Conservation (phyloP, 2,329 filamentous ascomycete species). For the Calonectria honghensis region DNA sequence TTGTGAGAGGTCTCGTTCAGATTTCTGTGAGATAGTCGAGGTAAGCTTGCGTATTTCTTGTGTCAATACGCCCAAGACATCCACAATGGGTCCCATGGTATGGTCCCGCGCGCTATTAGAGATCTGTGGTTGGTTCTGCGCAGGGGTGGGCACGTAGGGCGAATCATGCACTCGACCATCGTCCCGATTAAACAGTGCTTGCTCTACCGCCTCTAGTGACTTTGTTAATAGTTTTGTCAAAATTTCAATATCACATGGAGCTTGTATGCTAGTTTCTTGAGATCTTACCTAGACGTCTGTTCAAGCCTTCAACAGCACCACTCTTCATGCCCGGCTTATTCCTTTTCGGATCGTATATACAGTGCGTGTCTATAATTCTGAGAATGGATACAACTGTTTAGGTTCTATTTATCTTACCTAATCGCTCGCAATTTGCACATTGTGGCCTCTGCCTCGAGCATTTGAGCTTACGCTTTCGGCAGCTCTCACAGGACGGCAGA, state of each 20-base stretch:
- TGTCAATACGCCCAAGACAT: neutral
- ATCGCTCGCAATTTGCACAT: slow-evolving; percentile 42
- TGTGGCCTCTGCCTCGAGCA: slow-evolving; percentile 40
- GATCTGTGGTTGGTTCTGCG: neutral
- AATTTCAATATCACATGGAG: neutral
- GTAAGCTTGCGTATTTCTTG: slow-evolving; percentile 30
- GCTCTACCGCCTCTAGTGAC: slow-evolving; percentile 11
- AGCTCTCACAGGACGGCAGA: slow-evolving; percentile 41
- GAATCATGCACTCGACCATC: neutral
- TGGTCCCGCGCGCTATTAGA: neutral
- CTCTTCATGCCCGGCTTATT: slow-evolving; percentile 41
- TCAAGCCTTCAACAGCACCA: slow-evolving; percentile 39
- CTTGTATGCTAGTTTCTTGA: neutral
- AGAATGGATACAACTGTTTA: neutral
- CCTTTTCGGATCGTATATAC: slow-evolving; percentile 30
- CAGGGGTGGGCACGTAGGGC: neutral
- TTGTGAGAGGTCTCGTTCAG: neutral
- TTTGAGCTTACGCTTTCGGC: slow-evolving; percentile 44
- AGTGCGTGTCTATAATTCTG: slow-evolving; percentile 18
- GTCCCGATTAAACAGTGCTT: neutral
- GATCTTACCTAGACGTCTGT: slow-evolving; percentile 34
- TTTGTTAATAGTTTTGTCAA: neutral
- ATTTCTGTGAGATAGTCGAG: neutral
- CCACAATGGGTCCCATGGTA: neutral
- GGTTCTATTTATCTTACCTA: slow-evolving; percentile 18